Evolutionary conservation across 306 rosid species (phyloP).

Genomic region (Lathyrus tuberosus): DNA sequence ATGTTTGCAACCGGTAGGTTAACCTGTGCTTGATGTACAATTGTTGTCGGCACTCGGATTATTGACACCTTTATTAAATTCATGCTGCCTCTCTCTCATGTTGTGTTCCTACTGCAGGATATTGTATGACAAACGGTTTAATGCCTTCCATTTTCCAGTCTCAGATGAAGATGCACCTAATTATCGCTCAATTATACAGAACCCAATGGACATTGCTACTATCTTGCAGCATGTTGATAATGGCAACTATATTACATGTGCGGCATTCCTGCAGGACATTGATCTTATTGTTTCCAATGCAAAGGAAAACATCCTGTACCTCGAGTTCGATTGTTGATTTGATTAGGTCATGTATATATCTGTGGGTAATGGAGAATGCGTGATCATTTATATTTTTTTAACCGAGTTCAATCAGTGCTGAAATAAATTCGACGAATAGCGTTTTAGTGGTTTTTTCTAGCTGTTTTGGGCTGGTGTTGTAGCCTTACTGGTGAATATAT

Average conservation of each 20-base stretch:
- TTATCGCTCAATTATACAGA: constrained; percentile 86
- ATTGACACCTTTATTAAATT: constrained; percentile 13
- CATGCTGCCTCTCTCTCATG: constrained; percentile 2
- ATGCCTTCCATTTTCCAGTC: constrained; percentile 92
- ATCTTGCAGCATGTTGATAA: constrained; percentile 89
- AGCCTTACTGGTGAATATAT: too few species aligned
- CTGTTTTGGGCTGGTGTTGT: too few species aligned
- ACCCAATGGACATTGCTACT: constrained; percentile 91
- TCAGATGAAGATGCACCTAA: constrained; percentile 97
- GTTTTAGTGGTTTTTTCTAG: too few species aligned
- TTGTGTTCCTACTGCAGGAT: constrained; percentile 58
- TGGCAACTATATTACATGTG: constrained; percentile 75
- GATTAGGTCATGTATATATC: not conserved
- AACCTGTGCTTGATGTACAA: constrained; percentile 3
- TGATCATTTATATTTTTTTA: constrained; percentile 20
- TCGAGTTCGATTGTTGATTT: not conserved
- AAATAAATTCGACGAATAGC: constrained; percentile 24
- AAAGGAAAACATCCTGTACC: constrained; percentile 56
- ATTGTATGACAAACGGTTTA: constrained; percentile 90
- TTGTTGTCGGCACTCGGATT: constrained; percentile 20
- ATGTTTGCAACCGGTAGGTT: constrained; percentile 92
- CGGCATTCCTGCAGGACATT: constrained; percentile 80
- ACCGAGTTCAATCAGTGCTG: constrained; percentile 19
- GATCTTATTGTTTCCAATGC: constrained; percentile 94
- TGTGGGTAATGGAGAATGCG: constrained; percentile 6